Percentiles rank a stretch among this genome's conserved stretches.
Evolutionary conservation across 169 alveolate species (phyloP).

Genomic region (Plasmodium sp.): DNA sequence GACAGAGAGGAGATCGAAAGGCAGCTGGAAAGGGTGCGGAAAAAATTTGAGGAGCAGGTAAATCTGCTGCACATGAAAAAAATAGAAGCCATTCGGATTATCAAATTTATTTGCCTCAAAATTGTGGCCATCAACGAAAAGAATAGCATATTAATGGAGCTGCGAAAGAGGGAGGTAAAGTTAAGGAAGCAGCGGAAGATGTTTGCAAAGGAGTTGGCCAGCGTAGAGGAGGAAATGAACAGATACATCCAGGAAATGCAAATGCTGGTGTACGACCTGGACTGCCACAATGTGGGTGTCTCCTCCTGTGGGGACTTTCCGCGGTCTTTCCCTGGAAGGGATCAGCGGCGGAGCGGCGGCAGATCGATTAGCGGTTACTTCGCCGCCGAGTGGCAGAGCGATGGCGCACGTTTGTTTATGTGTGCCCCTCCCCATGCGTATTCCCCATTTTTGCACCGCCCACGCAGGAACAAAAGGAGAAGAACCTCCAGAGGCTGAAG

Average conservation of each 20-base stretch:
- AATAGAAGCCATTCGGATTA: constrained; percentile 38
- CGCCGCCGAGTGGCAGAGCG: neutral
- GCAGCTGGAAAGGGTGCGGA: neutral
- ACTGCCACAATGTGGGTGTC: constrained; percentile 13
- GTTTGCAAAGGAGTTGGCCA: constrained; percentile 33
- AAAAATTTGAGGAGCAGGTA: neutral
- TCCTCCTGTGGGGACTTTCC: neutral
- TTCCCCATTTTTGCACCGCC: neutral
- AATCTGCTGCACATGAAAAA: constrained; percentile 3
- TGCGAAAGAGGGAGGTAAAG: constrained; percentile 14
- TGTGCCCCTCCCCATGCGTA: neutral
- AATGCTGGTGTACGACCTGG: constrained; percentile 14
- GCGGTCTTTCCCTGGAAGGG: neutral
- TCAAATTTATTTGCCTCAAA: constrained; percentile 31
- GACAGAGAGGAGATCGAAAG: constrained; percentile 3
- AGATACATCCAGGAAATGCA: constrained; percentile 13
- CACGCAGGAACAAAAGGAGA: constrained; percentile 15
- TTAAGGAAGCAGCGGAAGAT: constrained; percentile 42
- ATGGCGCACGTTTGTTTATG: neutral
- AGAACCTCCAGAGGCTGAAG: constrained; percentile 18
- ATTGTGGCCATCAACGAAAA: constrained; percentile 26
- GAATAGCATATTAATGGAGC: constrained; percentile 5
- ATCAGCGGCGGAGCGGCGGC: no score
- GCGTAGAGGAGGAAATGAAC: constrained; percentile 38
- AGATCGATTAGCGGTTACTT: no score